Evolutionary conservation across 495 filamentous ascomycete species (phyloP), one percentile per base, ranked within the genome.

Genomic region (Podospora sp.): DNA sequence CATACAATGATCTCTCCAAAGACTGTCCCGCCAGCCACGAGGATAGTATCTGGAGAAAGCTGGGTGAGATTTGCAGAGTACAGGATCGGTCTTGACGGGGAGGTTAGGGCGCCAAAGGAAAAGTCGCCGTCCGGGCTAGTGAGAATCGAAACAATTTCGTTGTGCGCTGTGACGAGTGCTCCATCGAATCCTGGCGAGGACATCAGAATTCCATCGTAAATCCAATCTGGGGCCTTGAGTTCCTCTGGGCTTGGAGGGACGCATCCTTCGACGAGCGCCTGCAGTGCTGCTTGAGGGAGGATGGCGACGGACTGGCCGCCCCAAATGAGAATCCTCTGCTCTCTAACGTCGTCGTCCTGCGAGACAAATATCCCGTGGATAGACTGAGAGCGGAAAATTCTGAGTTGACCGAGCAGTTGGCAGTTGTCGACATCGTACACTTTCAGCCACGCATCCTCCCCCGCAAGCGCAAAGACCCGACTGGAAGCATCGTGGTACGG

Each of bases 1-100:
- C 94, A 98, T 2, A 97, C 84, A 14, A 97, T 81, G 27, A 97
- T 90, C 75, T 98, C 93, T 1, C 95, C 95, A 76, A 97, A 97
- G 0, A 92, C 93, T 0, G 96, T 97, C 0, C 95, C 95, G 1
- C 91, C 90, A 27, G 92, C 91, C 16, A 97, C 83, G 26, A 98
- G 81, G 36, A 97, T 74, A 50, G 80, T 78, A 50, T 82, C 84
- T 2, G 75, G 24, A 12, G 84, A 83, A n/a, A 87, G 75, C 74
- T 86, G 87, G 49, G 84, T 72, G 24, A 94, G 76, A 69, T 93
- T 86, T 0, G 93, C 94, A 12, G 93, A 91, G 73, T 95, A 99
- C 16, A 99, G 84, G 62, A 96, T 93, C 6, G 92, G 95, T 61
- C 90, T 85, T 9, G 93, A 92, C 7, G 91, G 91, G 3, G 89